Percentiles rank a stretch among this genome's conserved stretches.
Evolutionary conservation across 495 filamentous ascomycete species (phyloP).

Genomic region (Bathelium albidoporum): DNA sequence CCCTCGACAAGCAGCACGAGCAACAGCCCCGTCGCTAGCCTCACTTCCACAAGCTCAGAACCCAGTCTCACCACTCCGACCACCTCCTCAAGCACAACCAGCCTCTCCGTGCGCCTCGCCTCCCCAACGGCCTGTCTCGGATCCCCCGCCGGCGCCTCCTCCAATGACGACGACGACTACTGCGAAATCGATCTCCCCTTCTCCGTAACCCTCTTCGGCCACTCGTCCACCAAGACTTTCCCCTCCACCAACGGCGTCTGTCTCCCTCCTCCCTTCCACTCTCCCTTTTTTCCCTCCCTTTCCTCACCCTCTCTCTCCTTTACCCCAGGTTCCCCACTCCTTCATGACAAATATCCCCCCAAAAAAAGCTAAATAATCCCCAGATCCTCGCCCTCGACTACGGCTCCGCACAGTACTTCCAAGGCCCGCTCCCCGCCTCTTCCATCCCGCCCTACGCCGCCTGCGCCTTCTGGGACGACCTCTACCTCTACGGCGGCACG

Average conservation of each 20-base stretch:
- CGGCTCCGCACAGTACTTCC: conserved; percentile 11
- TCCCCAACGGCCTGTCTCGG: conserved; percentile 16
- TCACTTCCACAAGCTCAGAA: background rate
- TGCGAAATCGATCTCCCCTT: conserved; percentile 17
- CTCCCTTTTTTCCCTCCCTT: background rate
- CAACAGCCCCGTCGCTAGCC: background rate
- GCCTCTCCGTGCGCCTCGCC: conserved; percentile 10
- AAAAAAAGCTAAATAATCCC: no score
- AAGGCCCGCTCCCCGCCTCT: conserved; percentile 2
- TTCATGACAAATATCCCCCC: no score
- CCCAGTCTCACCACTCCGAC: background rate
- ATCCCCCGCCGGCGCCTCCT: conserved; percentile 6
- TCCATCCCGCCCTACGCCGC: conserved; percentile 19
- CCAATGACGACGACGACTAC: conserved; percentile 20
- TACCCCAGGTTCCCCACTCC: no score
- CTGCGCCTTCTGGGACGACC: conserved; percentile 14
- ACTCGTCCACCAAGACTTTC: conserved; percentile 4
- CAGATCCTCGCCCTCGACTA: conserved; percentile 9
- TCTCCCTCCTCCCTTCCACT: background rate
- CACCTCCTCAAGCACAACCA: background rate
- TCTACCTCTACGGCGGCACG: conserved; percentile 9
- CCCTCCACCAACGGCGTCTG: conserved; percentile 16
- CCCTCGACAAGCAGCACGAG: background rate
- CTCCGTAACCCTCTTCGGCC: conserved; percentile 12
- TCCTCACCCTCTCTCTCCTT: background rate